Evolutionary conservation across 179 eudicot genomes (phyloP), one percentile per base, ranked within the genome.

Genomic region (Drosera spatulata): DNA sequence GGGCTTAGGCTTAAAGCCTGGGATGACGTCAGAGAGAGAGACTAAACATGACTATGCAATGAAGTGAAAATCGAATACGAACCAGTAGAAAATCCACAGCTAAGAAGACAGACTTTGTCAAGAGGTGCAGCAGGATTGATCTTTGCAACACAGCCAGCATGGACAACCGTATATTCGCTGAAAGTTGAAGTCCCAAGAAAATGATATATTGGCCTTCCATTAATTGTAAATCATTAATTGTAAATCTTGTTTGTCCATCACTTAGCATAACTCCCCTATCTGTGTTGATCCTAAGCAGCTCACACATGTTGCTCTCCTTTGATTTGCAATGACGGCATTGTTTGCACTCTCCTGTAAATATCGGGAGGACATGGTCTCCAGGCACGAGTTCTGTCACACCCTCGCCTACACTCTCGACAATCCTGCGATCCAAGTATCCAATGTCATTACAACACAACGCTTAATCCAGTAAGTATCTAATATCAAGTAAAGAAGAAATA

Each of bases 301-400:
- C 59, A 38, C 59, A 56, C 59, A 56, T 56, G 44, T 56, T 56
- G 59, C 59, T 56, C 14, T 56, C 59, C 11, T 56, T 41, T 39
- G 59, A 56, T 10, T 39, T 56, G 12, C 59, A 56, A 14, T 56
- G 59, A 56, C 12, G 7, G 10, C 59, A 56, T 15, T 56, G 5
- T 15, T 56, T 56, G 59, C 59, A 56, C 39, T 56, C 59, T 12
- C 59, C 59, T 11, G 59, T 56, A 13, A 56, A 56, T 10, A 56
- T 15, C 1, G 59, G 59, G 38, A 56, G 59, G 38, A 56, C 59
- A 10, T 56, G 59, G 37, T 56, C 59, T 10, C 59, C 59, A 13
- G 42, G 42, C n/a, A 3, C 6, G 43, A 56, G 59, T 3, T 56
- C 59, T 1, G 59, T 56, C n/a, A 56, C 59, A 13, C 59, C 59